phyloP scores from a whole-genome alignment of 129 eudicot genomes.

The Mikania micrantha region DNA sequence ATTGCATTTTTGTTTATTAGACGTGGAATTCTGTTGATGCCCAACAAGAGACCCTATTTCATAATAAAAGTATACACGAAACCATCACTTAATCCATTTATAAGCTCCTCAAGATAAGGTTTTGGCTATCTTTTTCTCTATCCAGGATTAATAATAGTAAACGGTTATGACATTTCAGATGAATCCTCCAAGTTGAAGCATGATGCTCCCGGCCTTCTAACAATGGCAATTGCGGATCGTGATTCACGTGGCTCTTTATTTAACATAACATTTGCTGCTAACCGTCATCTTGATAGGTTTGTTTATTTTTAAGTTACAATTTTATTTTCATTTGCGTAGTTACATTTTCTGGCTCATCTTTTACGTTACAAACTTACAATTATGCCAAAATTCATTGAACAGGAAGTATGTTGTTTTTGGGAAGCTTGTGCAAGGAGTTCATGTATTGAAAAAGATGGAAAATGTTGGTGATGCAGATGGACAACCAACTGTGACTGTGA shows the following conservation, averaged over 20 bases:
- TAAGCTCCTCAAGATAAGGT: neutral
- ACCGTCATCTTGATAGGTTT: conserved; percentile 84
- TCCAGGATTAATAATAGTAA: neutral
- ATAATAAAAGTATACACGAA: neutral
- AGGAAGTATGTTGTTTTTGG: conserved; percentile 86
- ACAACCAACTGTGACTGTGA: conserved; percentile 64
- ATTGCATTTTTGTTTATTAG: too few relatives aligned
- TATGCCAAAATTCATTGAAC: conserved; percentile 19
- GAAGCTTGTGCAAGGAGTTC: conserved; percentile 75
- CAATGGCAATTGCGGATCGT: conserved; percentile 86
- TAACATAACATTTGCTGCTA: conserved; percentile 59
- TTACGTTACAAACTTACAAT: neutral
- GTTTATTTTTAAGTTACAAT: neutral
- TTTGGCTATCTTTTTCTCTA: neutral
- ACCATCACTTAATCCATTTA: neutral
- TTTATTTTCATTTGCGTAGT: neutral
- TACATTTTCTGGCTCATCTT: neutral
- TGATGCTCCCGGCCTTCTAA: conserved; percentile 77
- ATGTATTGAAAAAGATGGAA: conserved; percentile 78
- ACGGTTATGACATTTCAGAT: conserved; percentile 44
- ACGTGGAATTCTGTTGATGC: neutral
- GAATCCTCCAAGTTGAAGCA: conserved; percentile 80
- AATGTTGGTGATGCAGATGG: conserved; percentile 84
- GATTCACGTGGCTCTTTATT: conserved; percentile 86
- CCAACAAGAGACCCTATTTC: neutral